Base-by-base conservation (phyloP, 2,329 filamentous ascomycete genomes). In the Epicoccum nigrum region DNA sequence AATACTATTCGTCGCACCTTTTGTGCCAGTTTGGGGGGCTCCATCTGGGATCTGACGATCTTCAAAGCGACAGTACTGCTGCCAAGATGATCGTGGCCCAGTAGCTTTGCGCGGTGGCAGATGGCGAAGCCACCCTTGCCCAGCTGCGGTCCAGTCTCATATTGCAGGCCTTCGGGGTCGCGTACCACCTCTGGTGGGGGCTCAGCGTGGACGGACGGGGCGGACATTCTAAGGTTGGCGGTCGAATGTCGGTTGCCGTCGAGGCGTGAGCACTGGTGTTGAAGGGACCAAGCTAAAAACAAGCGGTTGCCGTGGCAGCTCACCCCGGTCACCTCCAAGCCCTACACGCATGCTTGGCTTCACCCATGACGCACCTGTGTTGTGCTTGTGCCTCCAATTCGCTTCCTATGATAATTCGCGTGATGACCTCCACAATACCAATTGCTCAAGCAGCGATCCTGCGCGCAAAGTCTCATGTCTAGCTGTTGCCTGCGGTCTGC, bases 41-140 rank as follows among this genome's bases (percentile, higher is more conserved):
- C 79, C 89, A 92, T 92, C 68, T 87, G 84, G 65, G 87, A 89
- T 76, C 87, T 89, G 67, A 93, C 89, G 68, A 93, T 90, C 78
- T 93, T 93, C 64, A 93, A 79, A 35, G 89, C 89, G 69, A 86
- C 88, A 59, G 82, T 82, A 66, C 87, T 85, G 64, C 83, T 87
- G 5, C 83, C 84, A 9, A 86, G 74, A 55, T 74, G 74, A 47
- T 74, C 74, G 42, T 75, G 74, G 35, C 79, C 83, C 44, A 84
- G 78, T 46, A 88, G 76, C 61, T 87, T 84, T 39, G 86, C 89
- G 62, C 86, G 84, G 68, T 92, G 89, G 76, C 89, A 92, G 55
- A 92, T 88, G 59, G 89, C 89, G 68, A 93, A 93, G 8, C 89
- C 89, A 38, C 89, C 89, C 74, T 90, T 92, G 20, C 89, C 89